phyloP scores from a whole-genome alignment of 2,329 filamentous ascomycete species.

The Nemania bipapillata region DNA sequence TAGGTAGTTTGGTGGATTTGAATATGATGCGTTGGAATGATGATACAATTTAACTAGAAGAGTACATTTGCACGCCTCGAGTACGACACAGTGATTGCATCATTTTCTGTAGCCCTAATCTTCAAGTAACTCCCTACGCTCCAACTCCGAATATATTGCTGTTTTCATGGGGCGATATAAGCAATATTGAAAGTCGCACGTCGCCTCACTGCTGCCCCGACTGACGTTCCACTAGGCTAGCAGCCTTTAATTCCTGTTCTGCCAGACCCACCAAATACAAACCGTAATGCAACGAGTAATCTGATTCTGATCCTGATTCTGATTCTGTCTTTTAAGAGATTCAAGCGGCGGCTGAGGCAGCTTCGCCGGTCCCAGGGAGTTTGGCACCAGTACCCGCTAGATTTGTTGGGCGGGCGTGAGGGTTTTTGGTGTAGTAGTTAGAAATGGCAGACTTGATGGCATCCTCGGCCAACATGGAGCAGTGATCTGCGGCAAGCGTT shows the following conservation, averaged over 20 bases:
- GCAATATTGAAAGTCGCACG: neutral
- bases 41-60: conserved; percentile 25
- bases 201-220: neutral
- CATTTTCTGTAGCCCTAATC: conserved; percentile 8
- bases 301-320: neutral
- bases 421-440: conserved; percentile 93
- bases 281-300: conserved; percentile 4
- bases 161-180: neutral
- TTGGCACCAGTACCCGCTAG: conserved; percentile 78
- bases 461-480: conserved; percentile 91
- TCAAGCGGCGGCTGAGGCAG: conserved; percentile 44
- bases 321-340: too few relatives aligned
- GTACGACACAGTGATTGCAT: neutral
- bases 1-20: neutral
- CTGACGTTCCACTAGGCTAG: neutral
- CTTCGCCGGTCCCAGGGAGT: conserved; percentile 67
- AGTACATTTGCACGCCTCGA: neutral
- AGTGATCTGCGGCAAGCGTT: conserved; percentile 71
- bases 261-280: conserved; percentile 9
- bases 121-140: conserved; percentile 18
- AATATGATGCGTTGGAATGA: conserved; percentile 14
- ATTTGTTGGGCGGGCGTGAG: conserved; percentile 76
- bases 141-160: conserved; percentile 15
- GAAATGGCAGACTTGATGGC: conserved; percentile 92
- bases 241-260: conserved; percentile 10